Evolutionary conservation across 2,329 filamentous ascomycete species (phyloP), one percentile per base, ranked within the genome.

Genomic region (Ceratocystis variospora): DNA sequence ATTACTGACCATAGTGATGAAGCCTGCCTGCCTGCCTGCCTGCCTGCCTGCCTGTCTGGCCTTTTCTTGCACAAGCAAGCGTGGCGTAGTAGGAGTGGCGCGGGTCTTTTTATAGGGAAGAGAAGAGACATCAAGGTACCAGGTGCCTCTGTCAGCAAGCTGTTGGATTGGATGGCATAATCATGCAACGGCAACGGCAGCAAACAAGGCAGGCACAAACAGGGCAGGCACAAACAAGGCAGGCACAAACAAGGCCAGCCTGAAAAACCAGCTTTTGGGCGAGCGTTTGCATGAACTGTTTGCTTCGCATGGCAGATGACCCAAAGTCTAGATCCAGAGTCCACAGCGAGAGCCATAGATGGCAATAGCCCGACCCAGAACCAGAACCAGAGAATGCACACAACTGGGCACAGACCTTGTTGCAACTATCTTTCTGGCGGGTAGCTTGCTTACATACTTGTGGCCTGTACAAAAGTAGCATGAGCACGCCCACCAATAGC

Each of bases 81-180:
- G 12, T 41, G 10, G 37, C 37, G 37, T 17, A 41, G 44, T 28
- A 17, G 15, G 19, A 25, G 44, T 46, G 22, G 5, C 25, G 33
- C 17, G 17, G 28, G 31, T 25, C 61, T 62, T 62, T 46, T 28
- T 62, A 62, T 62, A 62, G 48, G 48, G 48, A 28, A 28, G 19
- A 28, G 19, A 53, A 53, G 22, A 53, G 48, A 53, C 48, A 53
- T 53, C 48, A 53, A 53, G 48, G 48, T 53, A 28, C 48, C 48
- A 53, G 15, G 12, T 28, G 22, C 22, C 15, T 10, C 19, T 28
- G 12, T 12, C 48, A 53, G 48, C 48, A 15, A 12, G 12, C 8
- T 25, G 12, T 15, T 28, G 48, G 48, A 53, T 53, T 53, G 48
- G 22, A 53, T 28, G 22, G 48, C 48, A 28, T 28, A 5, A 53